phyloP scores from a whole-genome alignment of 192 early-diverging fungal genomes.

The Linnemannia hyalina region DNA sequence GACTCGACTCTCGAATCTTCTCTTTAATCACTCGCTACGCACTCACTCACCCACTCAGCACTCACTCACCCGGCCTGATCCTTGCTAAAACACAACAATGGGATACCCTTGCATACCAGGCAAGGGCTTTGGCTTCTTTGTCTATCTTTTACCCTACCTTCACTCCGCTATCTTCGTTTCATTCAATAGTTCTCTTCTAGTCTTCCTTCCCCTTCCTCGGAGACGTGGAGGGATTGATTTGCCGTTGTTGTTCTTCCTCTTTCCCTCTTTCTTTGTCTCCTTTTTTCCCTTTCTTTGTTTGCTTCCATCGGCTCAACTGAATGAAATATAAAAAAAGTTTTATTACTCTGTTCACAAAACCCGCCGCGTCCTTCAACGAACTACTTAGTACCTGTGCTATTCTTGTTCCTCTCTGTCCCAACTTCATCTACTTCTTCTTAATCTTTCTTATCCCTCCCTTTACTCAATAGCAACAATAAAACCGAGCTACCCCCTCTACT shows the following conservation, averaged over 20 bases:
- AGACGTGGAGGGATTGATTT: background rate
- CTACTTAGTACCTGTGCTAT: background rate
- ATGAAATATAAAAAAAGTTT: background rate
- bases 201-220: constrained; percentile 1
- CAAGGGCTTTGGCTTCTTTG: too few species aligned
- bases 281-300: background rate
- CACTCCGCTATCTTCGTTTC: background rate
- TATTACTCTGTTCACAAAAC: background rate
- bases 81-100: too few species aligned
- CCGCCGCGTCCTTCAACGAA: too few species aligned
- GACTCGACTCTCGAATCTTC: too few species aligned
- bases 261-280: background rate
- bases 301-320: background rate
- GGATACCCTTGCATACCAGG: too few species aligned
- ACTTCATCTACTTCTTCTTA: background rate
- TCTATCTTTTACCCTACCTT: too few species aligned
- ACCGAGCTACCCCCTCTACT: background rate
- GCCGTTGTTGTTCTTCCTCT: background rate
- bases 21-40: background rate
- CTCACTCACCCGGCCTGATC: background rate
- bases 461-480: background rate
- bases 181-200: background rate
- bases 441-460: background rate
- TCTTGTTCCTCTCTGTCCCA: background rate
- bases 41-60: background rate